phyloP scores from a whole-genome alignment of 176 grass and related monocot genomes.

The Saccharum officinarum region DNA sequence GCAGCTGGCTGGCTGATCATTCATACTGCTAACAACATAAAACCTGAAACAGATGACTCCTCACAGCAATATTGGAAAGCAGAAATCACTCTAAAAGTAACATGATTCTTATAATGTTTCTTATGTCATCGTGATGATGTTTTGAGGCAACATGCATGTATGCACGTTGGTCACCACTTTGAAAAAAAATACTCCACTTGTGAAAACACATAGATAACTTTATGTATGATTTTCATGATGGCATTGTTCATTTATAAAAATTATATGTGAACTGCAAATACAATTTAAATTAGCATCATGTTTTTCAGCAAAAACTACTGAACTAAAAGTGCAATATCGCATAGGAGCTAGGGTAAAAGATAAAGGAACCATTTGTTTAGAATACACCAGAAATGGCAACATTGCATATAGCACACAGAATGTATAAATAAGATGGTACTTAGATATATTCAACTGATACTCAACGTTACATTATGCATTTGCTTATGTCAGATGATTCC shows the following conservation, averaged over 20 bases:
- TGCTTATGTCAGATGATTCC: not conserved
- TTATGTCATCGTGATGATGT: slow-evolving; percentile 21
- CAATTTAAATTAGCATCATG: slow-evolving; percentile 18
- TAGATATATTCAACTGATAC: slow-evolving; percentile 6
- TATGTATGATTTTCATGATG: not conserved
- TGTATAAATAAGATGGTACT: slow-evolving; percentile 9
- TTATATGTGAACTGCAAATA: not conserved
- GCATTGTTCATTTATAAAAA: not conserved
- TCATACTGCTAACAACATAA: slow-evolving; percentile 15
- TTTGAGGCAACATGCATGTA: slow-evolving; percentile 5
- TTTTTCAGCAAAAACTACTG: slow-evolving; percentile 27
- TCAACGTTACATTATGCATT: not conserved
- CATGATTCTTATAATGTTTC: not conserved
- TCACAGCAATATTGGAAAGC: not conserved
- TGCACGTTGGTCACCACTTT: not conserved
- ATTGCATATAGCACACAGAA: slow-evolving; percentile 2
- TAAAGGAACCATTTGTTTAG: slow-evolving; percentile 4
- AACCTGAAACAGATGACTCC: slow-evolving; percentile 23
- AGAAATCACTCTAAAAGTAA: slow-evolving; percentile 23
- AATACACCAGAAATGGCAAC: not conserved
- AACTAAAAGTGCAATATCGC: slow-evolving; percentile 7
- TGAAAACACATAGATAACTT: slow-evolving; percentile 12
- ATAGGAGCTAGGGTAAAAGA: not conserved
- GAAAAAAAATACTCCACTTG: not conserved
- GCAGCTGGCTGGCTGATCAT: slow-evolving; percentile 1